Base-by-base conservation (phyloP, 1,284 basidiomycete species). In the Coriolopsis trogii region DNA sequence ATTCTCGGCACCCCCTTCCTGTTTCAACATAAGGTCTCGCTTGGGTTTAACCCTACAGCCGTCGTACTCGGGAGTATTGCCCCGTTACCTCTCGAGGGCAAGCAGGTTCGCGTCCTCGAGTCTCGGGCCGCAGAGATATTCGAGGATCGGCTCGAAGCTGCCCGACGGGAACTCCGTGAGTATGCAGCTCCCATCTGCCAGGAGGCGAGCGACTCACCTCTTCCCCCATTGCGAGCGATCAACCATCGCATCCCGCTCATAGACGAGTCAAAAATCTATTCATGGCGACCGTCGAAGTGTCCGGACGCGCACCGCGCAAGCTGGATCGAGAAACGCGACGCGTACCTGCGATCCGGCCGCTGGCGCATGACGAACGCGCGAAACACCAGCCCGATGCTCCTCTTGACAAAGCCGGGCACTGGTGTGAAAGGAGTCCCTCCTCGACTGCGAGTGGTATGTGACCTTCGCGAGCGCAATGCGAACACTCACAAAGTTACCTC, bases 171-270 rank as follows among this genome's bases (percentile, higher is more conserved):
- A 16, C 34, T 67, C 0, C 33, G 46, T 15, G 40, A 66, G 15
- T 59, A 67, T 6, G 65, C 64, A 0, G 21, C 48, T 3, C 56
- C 62, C 2, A 49, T 73, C 0, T 72, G 69, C 40, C 59, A 56
- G 26, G 59, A 67, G 2, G 64, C 61, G 0, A 51, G 44, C 0
- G 62, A 71, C 8, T 66, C 68, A 5, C 54, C 53, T 0, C 41
- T 74, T 12, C 73, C 67, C 0, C 73, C 68, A 0, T 38, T 73
- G 1, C 47, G 70, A 1, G 66, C 55, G 0, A 68, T 76, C 9
- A 76, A 76, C 41, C 71, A 76, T 43, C 44, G 44, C 0, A 74
- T 76, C 3, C 72, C 71, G 0, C 31, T 76, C 5, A 70, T 71
- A 10, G 67, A 76, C 29, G 56, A 67, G n/a, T 37, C 48, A 0